A percentile compares a stretch with the other conserved stretches of the same genome.
Conservation (phyloP, 2,329 filamentous ascomycete genomes). For the Tricladium varicosporioides region DNA sequence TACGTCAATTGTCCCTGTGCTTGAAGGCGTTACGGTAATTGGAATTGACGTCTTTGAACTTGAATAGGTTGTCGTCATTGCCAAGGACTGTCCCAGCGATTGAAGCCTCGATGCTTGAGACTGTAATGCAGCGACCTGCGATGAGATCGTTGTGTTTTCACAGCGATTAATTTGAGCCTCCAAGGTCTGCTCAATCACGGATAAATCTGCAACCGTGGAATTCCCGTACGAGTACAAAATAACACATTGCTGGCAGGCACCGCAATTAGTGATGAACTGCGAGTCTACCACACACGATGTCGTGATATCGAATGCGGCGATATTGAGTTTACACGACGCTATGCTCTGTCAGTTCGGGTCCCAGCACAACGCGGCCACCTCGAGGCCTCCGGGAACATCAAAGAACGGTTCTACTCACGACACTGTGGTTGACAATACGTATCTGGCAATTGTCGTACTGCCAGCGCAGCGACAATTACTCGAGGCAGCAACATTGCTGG, state of each 20-base stretch:
- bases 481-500: slow-evolving; percentile 23
- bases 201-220: slow-evolving; percentile 5
- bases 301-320: slow-evolving; percentile 14
- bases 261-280: slow-evolving; percentile 25
- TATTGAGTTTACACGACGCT: slow-evolving; percentile 26
- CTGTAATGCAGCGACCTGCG: slow-evolving; percentile 17
- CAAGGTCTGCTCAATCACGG: slow-evolving; percentile 7
- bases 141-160: slow-evolving; percentile 11
- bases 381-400: neutral
- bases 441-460: slow-evolving; percentile 21
- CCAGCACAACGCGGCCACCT: too few species aligned
- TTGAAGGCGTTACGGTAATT: neutral
- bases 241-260: slow-evolving; percentile 26
- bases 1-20: too few species aligned
- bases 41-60: neutral
- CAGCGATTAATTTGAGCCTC: slow-evolving; percentile 20
- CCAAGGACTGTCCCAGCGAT: slow-evolving; percentile 1
- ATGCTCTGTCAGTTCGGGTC: slow-evolving; percentile 2
- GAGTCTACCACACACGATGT: slow-evolving; percentile 24
- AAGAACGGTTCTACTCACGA: slow-evolving; percentile 20
- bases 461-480: slow-evolving; percentile 19
- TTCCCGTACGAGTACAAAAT: slow-evolving; percentile 21
- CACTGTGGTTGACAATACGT: slow-evolving; percentile 27
- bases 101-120: slow-evolving; percentile 24
- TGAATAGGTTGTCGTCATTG: slow-evolving; percentile 7